These are phyloP conservation scores for Melampsora larici-populina DNA, from an alignment of 1,284 basidiomycete genomes.

Conservation along the genomic window DNA sequence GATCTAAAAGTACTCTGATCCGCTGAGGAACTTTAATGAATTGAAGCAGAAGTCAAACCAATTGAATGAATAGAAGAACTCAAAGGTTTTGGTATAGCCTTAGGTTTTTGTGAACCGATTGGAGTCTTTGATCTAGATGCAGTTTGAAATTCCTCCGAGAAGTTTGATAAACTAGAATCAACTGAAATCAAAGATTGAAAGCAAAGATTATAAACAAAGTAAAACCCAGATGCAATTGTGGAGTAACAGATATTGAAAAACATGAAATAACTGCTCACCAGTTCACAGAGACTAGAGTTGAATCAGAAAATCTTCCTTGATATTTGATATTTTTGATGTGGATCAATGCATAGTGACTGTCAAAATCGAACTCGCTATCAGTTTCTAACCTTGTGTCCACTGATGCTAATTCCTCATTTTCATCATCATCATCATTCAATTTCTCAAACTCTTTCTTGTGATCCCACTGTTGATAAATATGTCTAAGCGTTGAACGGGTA, in stretches of 20 bases:
- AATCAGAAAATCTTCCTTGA: neutral
- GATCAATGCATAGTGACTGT: neutral
- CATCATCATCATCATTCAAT: neutral
- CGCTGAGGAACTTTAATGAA: neutral
- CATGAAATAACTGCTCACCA: neutral
- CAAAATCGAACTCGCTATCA: neutral
- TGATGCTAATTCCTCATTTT: slow-evolving; percentile 6
- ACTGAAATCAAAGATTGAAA: neutral
- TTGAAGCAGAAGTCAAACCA: neutral
- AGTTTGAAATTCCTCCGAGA: neutral
- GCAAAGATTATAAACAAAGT: neutral
- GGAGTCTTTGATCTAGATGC: slow-evolving; percentile 5
- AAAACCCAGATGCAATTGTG: neutral
- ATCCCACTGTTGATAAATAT: slow-evolving; percentile 1
- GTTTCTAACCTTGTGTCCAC: neutral
- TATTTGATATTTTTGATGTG: neutral
- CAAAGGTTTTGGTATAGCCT: too few species aligned
- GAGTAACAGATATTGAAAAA: neutral
- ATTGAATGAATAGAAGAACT: too few species aligned
- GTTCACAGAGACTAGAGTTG: neutral
- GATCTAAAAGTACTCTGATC: neutral
- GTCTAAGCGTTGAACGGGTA: neutral
- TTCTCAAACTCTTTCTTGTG: neutral
- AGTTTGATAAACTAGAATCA: neutral
- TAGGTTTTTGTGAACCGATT: neutral